Conservation (phyloP, 1,139 yeast genomes). For the Saccharomycopsis hybrid region DNA sequence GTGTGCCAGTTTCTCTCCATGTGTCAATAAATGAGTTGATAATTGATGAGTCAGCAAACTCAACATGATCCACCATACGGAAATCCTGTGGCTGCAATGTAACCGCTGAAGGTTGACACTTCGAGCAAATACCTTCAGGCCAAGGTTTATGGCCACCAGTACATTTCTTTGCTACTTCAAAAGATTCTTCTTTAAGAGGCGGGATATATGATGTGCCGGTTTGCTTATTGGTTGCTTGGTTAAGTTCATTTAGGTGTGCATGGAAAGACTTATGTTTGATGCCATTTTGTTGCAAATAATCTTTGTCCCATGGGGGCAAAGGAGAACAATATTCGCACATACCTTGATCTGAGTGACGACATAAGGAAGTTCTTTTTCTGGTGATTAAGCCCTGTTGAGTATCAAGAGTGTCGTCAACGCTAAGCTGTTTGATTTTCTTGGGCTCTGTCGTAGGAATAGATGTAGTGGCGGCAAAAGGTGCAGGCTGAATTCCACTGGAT, state of each 20-base stretch:
- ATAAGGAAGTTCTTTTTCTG: slow-evolving; percentile 55
- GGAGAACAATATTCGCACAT: slow-evolving; percentile 99
- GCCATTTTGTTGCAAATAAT: slow-evolving; percentile 64
- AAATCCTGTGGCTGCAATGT: slow-evolving; percentile 85
- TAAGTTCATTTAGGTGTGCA: slow-evolving; percentile 68
- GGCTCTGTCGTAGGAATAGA: slow-evolving; percentile 21
- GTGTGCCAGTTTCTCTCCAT: slow-evolving; percentile 87
- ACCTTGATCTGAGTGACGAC: slow-evolving; percentile 87
- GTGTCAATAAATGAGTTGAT: slow-evolving; percentile 79
- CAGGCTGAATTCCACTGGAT: neutral
- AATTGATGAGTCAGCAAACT: slow-evolving; percentile 66
- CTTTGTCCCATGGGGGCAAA: slow-evolving; percentile 87
- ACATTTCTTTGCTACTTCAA: slow-evolving; percentile 56
- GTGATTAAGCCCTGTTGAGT: slow-evolving; percentile 65
- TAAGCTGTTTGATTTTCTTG: slow-evolving; percentile 35
- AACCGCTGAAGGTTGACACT: slow-evolving; percentile 94
- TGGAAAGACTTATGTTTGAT: slow-evolving; percentile 89
- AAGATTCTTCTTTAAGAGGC: slow-evolving; percentile 72
- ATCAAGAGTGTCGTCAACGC: slow-evolving; percentile 66
- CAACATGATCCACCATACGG: slow-evolving; percentile 97
- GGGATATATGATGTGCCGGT: slow-evolving; percentile 68
- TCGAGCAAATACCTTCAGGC: slow-evolving; percentile 94
- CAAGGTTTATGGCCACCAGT: slow-evolving; percentile 83
- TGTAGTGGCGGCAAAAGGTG: neutral
- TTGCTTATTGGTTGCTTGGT: slow-evolving; percentile 61